These are phyloP conservation scores for Thecaphora thlaspeos DNA, from an alignment of 1,284 basidiomycete genomes.

Conservation along the genomic window DNA sequence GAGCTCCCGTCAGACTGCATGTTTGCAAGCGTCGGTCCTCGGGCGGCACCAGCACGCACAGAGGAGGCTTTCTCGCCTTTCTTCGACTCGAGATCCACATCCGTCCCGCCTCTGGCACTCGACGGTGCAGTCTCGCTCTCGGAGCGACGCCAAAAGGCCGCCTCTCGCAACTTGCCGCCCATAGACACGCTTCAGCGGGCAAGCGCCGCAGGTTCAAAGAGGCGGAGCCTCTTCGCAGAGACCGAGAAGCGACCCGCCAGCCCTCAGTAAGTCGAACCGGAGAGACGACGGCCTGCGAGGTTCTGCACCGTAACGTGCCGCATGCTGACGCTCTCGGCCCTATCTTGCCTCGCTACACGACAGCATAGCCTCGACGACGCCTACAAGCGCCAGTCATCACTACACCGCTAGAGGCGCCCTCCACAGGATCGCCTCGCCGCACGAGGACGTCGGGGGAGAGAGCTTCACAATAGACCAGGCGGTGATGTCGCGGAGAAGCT, in stretches of 20 bases:
- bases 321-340: no score
- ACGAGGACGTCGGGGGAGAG: not conserved
- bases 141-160: conserved; percentile 7
- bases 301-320: no score
- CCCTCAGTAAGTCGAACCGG: conserved; percentile 18
- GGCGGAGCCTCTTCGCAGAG: conserved; percentile 23
- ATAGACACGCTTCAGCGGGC: conserved; percentile 27
- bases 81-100: conserved; percentile 20
- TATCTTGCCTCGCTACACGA: not conserved
- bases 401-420: conserved; percentile 12
- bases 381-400: conserved; percentile 29
- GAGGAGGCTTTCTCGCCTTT: no score
- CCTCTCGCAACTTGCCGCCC: conserved; percentile 2
- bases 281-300: no score
- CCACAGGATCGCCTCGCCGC: conserved; percentile 15
- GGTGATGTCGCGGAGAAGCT: not conserved
- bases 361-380: conserved; percentile 33
- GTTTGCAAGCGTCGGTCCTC: conserved; percentile 9
- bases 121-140: conserved; percentile 5
- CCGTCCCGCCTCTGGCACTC: conserved; percentile 16
- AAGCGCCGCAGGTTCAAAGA: conserved; percentile 16
- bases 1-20: conserved; percentile 29
- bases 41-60: conserved; percentile 4
- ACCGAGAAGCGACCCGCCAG: conserved; percentile 37
- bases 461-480: not conserved